These are phyloP conservation scores for Gnaphalium uliginosum DNA, from an alignment of 129 eudicot species.

Conservation along the genomic window DNA sequence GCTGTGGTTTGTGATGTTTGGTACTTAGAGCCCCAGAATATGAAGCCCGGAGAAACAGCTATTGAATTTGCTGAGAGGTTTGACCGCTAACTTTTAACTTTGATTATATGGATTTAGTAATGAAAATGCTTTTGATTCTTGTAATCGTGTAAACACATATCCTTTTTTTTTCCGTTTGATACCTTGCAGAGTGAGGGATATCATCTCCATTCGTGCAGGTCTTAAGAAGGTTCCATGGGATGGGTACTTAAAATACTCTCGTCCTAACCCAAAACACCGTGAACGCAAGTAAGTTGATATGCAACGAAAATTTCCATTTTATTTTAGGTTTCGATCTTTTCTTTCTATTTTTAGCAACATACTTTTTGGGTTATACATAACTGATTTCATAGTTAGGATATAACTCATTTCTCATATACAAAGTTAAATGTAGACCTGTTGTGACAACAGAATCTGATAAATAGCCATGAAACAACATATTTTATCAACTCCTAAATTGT, in stretches of 20 bases:
- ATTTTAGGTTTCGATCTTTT: no score
- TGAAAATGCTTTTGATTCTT: neutral
- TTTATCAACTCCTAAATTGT: neutral
- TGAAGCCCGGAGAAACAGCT: constrained; percentile 92
- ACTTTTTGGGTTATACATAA: neutral
- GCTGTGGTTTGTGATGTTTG: constrained; percentile 99
- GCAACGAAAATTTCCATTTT: neutral
- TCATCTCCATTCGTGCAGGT: constrained; percentile 87
- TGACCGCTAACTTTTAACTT: neutral
- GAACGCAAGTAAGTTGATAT: constrained; percentile 75
- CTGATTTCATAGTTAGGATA: no score
- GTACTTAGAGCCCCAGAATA: constrained; percentile 90
- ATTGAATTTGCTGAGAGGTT: constrained; percentile 96
- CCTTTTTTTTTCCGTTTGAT: neutral
- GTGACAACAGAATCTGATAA: neutral
- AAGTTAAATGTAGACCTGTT: no score
- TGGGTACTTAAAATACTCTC: constrained; percentile 95
- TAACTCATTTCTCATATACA: no score
- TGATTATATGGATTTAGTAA: neutral
- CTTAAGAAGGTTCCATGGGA: constrained; percentile 99
- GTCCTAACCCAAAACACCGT: constrained; percentile 96
- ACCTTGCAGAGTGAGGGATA: constrained; percentile 77
- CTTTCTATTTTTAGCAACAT: neutral
- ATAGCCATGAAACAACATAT: neutral
- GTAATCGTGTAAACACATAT: neutral